Percentiles rank a stretch among this genome's conserved stretches.
Evolutionary conservation across 805 yeast species (phyloP).

Genomic region (Candida manassasensis): DNA sequence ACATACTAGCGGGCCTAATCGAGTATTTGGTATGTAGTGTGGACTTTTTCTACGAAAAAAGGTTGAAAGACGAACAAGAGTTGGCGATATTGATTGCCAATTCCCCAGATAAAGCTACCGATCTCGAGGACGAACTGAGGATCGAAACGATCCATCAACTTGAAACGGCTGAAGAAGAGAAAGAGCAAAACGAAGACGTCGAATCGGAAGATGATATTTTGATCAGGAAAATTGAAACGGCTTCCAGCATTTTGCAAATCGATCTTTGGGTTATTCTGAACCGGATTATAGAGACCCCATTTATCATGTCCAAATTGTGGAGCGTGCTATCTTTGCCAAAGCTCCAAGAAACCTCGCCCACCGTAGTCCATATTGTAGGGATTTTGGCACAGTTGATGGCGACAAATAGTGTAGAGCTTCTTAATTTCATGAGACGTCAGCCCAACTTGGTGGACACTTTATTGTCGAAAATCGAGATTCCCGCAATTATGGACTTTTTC

Average conservation of each 20-base stretch:
- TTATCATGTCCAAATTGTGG: constrained; percentile 39
- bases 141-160: not conserved
- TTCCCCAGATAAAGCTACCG: constrained; percentile 2
- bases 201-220: constrained; percentile 30
- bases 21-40: constrained; percentile 56
- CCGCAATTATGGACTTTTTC: constrained; percentile 90
- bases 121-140: not conserved
- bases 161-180: not conserved
- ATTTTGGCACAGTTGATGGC: constrained; percentile 84
- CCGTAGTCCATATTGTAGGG: constrained; percentile 45
- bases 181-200: constrained; percentile 7
- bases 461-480: constrained; percentile 82
- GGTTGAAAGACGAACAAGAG: constrained; percentile 19
- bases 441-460: constrained; percentile 72
- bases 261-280: constrained; percentile 42
- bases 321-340: constrained; percentile 28
- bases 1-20: constrained; percentile 62
- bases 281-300: constrained; percentile 38
- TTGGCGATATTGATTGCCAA: constrained; percentile 15
- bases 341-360: constrained; percentile 33
- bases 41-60: constrained; percentile 35
- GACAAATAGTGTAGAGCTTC: constrained; percentile 53
- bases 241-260: constrained; percentile 37
- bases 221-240: constrained; percentile 34
- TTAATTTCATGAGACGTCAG: constrained; percentile 64